Percentiles rank a stretch among this genome's conserved stretches.
phyloP scores from a whole-genome alignment of 2,329 filamentous ascomycete species.

The Coniochaeta prunicola region DNA sequence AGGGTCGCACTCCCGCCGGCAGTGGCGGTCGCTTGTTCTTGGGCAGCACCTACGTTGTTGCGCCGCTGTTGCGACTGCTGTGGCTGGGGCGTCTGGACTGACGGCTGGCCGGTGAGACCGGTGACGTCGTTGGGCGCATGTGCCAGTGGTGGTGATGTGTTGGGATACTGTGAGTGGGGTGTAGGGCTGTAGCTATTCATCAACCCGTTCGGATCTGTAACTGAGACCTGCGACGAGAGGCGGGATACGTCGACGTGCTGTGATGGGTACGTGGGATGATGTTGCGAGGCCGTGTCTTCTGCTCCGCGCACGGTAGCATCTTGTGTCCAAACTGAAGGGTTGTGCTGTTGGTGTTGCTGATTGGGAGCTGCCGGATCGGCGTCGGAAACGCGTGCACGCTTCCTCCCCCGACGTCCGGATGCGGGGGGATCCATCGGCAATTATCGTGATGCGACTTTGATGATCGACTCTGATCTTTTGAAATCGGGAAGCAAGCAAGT shows the following conservation, averaged over 20 bases:
- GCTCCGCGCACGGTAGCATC: slow-evolving; percentile 17
- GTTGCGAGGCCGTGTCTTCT: slow-evolving; percentile 2
- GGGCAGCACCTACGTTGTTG: slow-evolving; percentile 7
- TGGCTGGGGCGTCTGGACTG: slow-evolving; percentile 5
- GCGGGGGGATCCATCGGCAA: neutral
- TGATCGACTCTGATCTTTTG: neutral
- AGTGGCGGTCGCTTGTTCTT: neutral
- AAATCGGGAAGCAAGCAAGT: neutral
- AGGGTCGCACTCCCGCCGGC: slow-evolving; percentile 10
- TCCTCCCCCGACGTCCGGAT: neutral
- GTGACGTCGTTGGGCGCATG: slow-evolving; percentile 13
- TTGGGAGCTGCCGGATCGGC: neutral
- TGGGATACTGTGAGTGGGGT: slow-evolving; percentile 16
- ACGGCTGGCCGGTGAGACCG: slow-evolving; percentile 13
- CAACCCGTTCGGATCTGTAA: slow-evolving; percentile 15
- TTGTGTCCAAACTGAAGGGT: slow-evolving; percentile 12
- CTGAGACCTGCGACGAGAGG: slow-evolving; percentile 8
- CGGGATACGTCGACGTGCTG: slow-evolving; percentile 18
- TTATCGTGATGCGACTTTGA: neutral
- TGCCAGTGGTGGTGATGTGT: slow-evolving; percentile 13
- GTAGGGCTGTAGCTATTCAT: slow-evolving; percentile 18
- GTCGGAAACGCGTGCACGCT: slow-evolving; percentile 4
- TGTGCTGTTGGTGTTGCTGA: slow-evolving; percentile 6
- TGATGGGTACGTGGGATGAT: slow-evolving; percentile 15
- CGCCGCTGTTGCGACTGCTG: slow-evolving; percentile 10